Evolutionary conservation across 306 rosid genomes (phyloP).

Genomic region (Gastrolobium bilobum): DNA sequence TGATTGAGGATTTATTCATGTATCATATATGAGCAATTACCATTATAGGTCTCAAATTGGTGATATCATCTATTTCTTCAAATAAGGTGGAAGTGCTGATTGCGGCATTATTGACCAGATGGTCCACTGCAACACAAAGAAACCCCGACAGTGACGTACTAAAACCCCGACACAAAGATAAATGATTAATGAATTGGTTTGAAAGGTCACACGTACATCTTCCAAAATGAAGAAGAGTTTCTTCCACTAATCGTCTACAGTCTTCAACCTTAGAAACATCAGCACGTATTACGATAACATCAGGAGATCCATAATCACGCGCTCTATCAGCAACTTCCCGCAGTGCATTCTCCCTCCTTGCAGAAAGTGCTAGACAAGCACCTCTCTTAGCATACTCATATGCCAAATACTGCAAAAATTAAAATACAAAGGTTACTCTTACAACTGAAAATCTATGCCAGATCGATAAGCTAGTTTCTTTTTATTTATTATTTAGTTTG

Average conservation of each 20-base stretch:
- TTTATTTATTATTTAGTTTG: neutral
- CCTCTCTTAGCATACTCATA: slow-evolving; percentile 82
- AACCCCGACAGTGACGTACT: neutral
- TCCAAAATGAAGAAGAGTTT: slow-evolving; percentile 65
- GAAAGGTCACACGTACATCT: slow-evolving; percentile 56
- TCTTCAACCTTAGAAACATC: slow-evolving; percentile 77
- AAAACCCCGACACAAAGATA: neutral
- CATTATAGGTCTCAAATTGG: slow-evolving; percentile 65
- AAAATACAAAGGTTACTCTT: neutral
- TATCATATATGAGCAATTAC: slow-evolving; percentile 35
- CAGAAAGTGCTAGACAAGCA: slow-evolving; percentile 69
- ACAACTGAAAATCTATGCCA: neutral
- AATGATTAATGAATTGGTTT: neutral
- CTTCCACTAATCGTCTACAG: slow-evolving; percentile 60
- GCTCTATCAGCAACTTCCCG: slow-evolving; percentile 66
- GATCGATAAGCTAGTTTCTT: neutral
- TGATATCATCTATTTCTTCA: slow-evolving; percentile 64
- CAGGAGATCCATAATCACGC: slow-evolving; percentile 65
- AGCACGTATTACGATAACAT: slow-evolving; percentile 60
- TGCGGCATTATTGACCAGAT: slow-evolving; percentile 84
- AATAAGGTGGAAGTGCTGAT: slow-evolving; percentile 48
- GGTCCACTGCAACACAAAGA: slow-evolving; percentile 67
- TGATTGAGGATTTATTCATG: no score
- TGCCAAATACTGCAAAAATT: slow-evolving; percentile 60
- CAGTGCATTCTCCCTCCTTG: slow-evolving; percentile 57